Evolutionary conservation across 2,329 filamentous ascomycete genomes (phyloP).

Genomic region (Neonectria hederae): DNA sequence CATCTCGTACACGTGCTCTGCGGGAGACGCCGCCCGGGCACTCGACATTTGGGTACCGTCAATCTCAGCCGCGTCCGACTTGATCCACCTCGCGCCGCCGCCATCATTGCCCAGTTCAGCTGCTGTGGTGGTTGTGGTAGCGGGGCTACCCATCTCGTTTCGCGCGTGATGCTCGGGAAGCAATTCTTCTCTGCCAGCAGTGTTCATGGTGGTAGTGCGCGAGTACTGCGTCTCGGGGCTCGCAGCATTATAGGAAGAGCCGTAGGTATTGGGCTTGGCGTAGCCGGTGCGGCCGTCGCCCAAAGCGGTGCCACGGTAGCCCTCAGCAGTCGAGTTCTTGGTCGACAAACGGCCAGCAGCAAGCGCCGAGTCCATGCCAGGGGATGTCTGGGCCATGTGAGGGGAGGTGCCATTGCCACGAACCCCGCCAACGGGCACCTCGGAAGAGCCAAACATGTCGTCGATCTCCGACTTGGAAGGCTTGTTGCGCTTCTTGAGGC

Average conservation of each 20-base stretch:
- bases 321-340: constrained; percentile 43
- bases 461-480: constrained; percentile 48
- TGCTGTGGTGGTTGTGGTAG: constrained; percentile 41
- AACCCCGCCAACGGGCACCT: constrained; percentile 51
- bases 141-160: constrained; percentile 39
- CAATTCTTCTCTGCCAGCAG: constrained; percentile 4
- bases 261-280: constrained; percentile 50
- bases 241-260: constrained; percentile 33
- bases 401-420: constrained; percentile 35
- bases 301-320: constrained; percentile 52
- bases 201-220: constrained; percentile 30
- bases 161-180: constrained; percentile 31
- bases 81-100: constrained; percentile 47
- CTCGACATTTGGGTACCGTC: constrained; percentile 48
- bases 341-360: constrained; percentile 40
- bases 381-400: constrained; percentile 46
- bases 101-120: constrained; percentile 49
- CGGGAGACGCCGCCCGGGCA: constrained; percentile 35
- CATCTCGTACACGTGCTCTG: constrained; percentile 56
- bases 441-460: constrained; percentile 54
- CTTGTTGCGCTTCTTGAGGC: constrained; percentile 45
- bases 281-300: constrained; percentile 52
- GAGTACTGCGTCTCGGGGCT: constrained; percentile 40
- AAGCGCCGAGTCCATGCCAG: constrained; percentile 33
- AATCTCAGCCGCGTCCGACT: constrained; percentile 51